Evolutionary conservation across 163 green algal genomes (phyloP).

Genomic region (Scenedesmus sp.): DNA sequence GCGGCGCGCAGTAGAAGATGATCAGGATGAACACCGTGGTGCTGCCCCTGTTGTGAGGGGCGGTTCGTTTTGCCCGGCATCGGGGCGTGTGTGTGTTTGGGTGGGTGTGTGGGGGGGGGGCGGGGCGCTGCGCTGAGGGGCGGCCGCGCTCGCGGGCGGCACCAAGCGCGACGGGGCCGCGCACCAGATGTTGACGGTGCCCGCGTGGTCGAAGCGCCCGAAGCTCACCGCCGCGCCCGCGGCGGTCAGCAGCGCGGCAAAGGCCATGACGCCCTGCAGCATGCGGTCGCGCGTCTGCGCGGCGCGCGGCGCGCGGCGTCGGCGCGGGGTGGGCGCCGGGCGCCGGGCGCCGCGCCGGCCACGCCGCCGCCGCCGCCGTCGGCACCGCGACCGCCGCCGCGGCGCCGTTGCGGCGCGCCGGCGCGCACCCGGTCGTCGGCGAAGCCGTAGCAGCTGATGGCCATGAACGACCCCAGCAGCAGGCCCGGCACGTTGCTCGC

Average conservation of each 20-base stretch:
- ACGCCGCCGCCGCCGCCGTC: background rate
- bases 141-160: too few species aligned
- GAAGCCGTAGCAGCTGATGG: conserved; percentile 42
- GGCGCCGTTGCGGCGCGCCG: background rate
- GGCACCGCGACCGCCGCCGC: background rate
- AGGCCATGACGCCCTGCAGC: conserved; percentile 30
- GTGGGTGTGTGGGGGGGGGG: too few species aligned
- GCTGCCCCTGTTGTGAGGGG: conserved; percentile 32
- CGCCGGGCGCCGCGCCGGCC: background rate
- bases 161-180: background rate
- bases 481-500: conserved; percentile 34
- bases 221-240: conserved; percentile 38
- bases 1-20: conserved; percentile 39
- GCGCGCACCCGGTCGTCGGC: conserved; percentile 39
- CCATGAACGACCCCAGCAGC: conserved; percentile 32
- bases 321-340: background rate
- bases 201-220: conserved; percentile 10
- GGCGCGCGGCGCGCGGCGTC: too few species aligned
- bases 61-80: too few species aligned
- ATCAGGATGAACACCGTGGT: conserved; percentile 40
- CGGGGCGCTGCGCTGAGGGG: too few species aligned
- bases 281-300: conserved; percentile 25
- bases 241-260: conserved; percentile 17
- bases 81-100: too few species aligned
- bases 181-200: conserved; percentile 15